Conservation (phyloP, 139 green algal species). For the Pleodorina starrii region DNA sequence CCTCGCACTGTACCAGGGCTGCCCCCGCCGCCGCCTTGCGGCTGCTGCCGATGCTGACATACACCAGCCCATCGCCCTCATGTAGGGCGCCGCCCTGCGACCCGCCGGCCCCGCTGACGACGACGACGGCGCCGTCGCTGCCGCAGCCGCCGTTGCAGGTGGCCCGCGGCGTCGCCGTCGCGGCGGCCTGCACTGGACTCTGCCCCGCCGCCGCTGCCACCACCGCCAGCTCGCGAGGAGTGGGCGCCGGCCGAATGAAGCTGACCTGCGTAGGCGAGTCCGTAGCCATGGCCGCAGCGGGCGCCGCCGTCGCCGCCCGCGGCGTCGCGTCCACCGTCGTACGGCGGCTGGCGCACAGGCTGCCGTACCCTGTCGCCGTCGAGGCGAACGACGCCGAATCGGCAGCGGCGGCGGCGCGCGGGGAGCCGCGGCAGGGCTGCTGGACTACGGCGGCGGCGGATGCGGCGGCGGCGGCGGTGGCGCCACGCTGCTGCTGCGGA, state of each 20-base stretch:
- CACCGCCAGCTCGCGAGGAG: neutral
- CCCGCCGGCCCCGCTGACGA: too few species aligned
- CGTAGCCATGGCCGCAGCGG: neutral
- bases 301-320: too few species aligned
- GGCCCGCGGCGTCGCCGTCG: neutral
- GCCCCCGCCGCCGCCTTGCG: neutral
- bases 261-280: neutral
- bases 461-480: neutral
- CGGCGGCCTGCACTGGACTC: neutral
- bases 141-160: neutral
- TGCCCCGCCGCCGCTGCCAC: neutral
- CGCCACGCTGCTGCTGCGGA: too few species aligned
- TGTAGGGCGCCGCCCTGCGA: neutral
- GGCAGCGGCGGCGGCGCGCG: neutral
- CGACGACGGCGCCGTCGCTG: too few species aligned
- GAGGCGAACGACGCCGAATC: neutral
- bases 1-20: neutral
- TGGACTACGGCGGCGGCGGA: neutral
- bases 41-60: conserved; percentile 32
- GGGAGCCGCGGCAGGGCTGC: too few species aligned
- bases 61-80: conserved; percentile 41
- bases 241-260: neutral
- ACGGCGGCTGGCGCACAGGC: conserved; percentile 11
- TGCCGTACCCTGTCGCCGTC: neutral
- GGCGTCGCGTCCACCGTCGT: neutral